These are phyloP conservation scores for Colletotrichum camelliae DNA, from an alignment of 2,329 filamentous ascomycete species.

Conservation along the genomic window DNA sequence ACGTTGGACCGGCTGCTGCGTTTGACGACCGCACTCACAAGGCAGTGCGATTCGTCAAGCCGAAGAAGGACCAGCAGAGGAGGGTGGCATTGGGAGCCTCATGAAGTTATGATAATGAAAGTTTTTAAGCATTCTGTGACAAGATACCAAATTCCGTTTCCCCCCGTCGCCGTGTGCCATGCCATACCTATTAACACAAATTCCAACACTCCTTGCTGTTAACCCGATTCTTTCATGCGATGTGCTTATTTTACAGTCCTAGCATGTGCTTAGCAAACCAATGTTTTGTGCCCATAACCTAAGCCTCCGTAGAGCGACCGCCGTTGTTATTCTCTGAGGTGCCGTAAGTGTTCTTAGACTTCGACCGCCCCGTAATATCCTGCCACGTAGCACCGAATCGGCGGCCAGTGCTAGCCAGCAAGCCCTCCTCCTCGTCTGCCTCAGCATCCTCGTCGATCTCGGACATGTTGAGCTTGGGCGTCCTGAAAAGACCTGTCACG, in stretches of 20 bases:
- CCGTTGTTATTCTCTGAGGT: constrained; percentile 4
- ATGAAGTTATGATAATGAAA: background rate
- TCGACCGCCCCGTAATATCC: constrained; percentile 71
- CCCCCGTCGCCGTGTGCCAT: constrained; percentile 2
- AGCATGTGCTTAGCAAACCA: background rate
- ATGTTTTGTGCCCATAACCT: background rate
- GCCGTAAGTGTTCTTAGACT: constrained; percentile 22
- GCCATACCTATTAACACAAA: background rate
- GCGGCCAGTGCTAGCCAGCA: constrained; percentile 82
- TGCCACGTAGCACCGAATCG: constrained; percentile 89
- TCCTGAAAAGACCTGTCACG: constrained; percentile 77
- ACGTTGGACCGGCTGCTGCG: constrained; percentile 70
- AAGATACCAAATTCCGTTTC: background rate
- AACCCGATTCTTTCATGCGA: background rate
- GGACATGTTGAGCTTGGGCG: constrained; percentile 76
- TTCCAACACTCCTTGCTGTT: background rate
- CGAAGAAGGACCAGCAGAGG: constrained; percentile 33
- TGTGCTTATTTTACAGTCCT: background rate
- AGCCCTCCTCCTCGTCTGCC: constrained; percentile 90
- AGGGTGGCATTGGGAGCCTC: constrained; percentile 43
- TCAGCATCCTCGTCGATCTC: constrained; percentile 89
- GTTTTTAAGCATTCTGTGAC: constrained; percentile 7
- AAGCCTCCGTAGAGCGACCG: constrained; percentile 4
- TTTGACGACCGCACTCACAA: constrained; percentile 74
- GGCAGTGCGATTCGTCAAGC: constrained; percentile 63